phyloP scores from a whole-genome alignment of 257 asterid species.

The Gentiana macrophylla region DNA sequence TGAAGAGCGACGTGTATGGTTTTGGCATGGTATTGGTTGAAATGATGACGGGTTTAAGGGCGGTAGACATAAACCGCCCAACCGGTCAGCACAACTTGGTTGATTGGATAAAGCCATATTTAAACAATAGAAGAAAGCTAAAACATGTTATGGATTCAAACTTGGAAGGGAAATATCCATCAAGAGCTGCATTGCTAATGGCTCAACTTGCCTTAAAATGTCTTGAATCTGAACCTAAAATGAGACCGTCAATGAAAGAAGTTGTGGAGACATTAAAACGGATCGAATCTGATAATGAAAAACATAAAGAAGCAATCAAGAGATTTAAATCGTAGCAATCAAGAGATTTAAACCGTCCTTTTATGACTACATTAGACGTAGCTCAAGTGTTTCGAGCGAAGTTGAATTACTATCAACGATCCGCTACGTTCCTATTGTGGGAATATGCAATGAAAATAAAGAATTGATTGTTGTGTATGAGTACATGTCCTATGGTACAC shows the following conservation, averaged over 20 bases:
- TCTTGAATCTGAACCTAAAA: slow-evolving; percentile 42
- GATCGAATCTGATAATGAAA: no score
- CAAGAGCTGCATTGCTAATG: slow-evolving; percentile 35
- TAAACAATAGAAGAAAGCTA: slow-evolving; percentile 42
- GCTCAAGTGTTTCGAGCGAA: background rate
- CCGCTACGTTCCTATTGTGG: background rate
- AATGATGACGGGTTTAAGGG: slow-evolving; percentile 54
- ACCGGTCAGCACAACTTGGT: slow-evolving; percentile 33
- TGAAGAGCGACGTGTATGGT: slow-evolving; percentile 68
- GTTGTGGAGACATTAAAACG: slow-evolving; percentile 38
- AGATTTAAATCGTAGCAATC: no score
- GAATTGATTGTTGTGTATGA: background rate
- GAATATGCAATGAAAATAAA: background rate
- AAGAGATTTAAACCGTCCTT: background rate
- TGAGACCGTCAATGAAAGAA: slow-evolving; percentile 58
- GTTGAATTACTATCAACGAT: background rate
- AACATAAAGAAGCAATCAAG: no score
- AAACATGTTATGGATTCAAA: slow-evolving; percentile 50
- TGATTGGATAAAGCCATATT: slow-evolving; percentile 65
- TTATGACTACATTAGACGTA: background rate
- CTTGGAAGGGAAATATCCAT: slow-evolving; percentile 55
- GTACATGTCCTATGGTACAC: background rate
- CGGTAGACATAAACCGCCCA: slow-evolving; percentile 49
- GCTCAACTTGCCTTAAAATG: slow-evolving; percentile 55
- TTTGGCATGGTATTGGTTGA: slow-evolving; percentile 67